A percentile compares a stretch with the other conserved stretches of the same genome.
phyloP scores from a whole-genome alignment of 2,329 filamentous ascomycete genomes.

The Hymenoscyphus repandus region DNA sequence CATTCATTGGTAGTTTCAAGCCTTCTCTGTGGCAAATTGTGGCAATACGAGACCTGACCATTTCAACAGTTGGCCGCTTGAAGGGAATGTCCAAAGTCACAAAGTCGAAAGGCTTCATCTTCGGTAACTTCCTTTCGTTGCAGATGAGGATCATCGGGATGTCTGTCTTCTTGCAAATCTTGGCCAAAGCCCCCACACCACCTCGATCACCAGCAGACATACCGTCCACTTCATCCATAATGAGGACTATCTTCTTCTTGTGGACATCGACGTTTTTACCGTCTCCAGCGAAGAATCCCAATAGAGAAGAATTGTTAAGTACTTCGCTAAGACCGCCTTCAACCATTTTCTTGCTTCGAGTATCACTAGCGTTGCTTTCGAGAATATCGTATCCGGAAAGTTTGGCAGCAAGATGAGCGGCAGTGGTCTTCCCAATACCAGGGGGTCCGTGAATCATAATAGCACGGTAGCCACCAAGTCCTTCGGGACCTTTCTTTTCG shows the following conservation, averaged over 20 bases:
- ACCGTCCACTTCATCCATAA: constrained; percentile 99
- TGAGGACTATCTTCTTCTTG: constrained; percentile 91
- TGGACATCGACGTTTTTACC: constrained; percentile 71
- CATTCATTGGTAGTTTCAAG: constrained; percentile 74
- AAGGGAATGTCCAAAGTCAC: constrained; percentile 83
- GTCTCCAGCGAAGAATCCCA: constrained; percentile 84
- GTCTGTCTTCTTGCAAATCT: constrained; percentile 91
- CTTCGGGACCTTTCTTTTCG: constrained; percentile 76
- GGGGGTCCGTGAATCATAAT: constrained; percentile 93
- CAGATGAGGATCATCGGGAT: constrained; percentile 96
- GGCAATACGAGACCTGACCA: constrained; percentile 86
- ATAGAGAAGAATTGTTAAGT: constrained; percentile 85
- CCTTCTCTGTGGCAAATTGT: constrained; percentile 93
- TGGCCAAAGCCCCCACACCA: constrained; percentile 88
- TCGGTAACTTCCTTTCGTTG: constrained; percentile 86
- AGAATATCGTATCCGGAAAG: constrained; percentile 90
- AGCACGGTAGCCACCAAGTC: constrained; percentile 76
- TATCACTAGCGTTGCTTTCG: constrained; percentile 94
- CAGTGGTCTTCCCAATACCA: constrained; percentile 95
- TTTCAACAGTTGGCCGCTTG: constrained; percentile 81
- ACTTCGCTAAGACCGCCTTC: constrained; percentile 85
- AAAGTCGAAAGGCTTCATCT: constrained; percentile 97
- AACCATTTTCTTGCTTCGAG: constrained; percentile 91
- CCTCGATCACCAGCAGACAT: constrained; percentile 97
- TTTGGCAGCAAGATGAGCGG: constrained; percentile 89